Conservation (phyloP, 805 yeast genomes). For the Ogataea nitratoaversa region DNA sequence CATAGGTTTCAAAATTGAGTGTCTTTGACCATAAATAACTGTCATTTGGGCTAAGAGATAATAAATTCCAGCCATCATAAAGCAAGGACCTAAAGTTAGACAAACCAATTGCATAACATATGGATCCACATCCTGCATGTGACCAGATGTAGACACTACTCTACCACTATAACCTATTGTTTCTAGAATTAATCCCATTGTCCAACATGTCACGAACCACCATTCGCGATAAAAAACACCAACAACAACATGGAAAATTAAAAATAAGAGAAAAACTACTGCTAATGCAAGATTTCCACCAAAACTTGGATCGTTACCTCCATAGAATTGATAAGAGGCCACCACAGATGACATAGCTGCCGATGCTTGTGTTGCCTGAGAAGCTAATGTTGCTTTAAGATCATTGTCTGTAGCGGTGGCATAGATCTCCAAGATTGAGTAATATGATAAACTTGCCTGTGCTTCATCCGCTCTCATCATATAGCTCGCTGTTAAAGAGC, state of each 20-base stretch:
- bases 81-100: conserved; percentile 70
- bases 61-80: conserved; percentile 75
- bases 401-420: conserved; percentile 1
- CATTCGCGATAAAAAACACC: conserved; percentile 44
- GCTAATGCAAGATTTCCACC: conserved; percentile 54
- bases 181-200: conserved; percentile 54
- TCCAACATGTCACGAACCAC: conserved; percentile 58
- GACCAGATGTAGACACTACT: conserved; percentile 34
- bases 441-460: conserved; percentile 1
- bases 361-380: conserved; percentile 15
- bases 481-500: conserved; percentile 4
- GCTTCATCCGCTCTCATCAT: conserved; percentile 12
- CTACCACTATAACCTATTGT: conserved; percentile 63
- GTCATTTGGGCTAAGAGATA: conserved; percentile 57
- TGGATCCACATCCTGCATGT: conserved; percentile 27
- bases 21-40: conserved; percentile 51
- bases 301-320: conserved; percentile 40
- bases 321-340: conserved; percentile 22
- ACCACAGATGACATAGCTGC: conserved; percentile 21
- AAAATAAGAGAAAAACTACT: conserved; percentile 44
- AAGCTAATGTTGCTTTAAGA: background rate
- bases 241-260: conserved; percentile 35
- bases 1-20: conserved; percentile 46
- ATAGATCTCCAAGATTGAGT: background rate
- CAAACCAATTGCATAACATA: conserved; percentile 59